Evolutionary conservation across 192 early-diverging fungal species (phyloP).

Genomic region (Geosiphon pyriformis): DNA sequence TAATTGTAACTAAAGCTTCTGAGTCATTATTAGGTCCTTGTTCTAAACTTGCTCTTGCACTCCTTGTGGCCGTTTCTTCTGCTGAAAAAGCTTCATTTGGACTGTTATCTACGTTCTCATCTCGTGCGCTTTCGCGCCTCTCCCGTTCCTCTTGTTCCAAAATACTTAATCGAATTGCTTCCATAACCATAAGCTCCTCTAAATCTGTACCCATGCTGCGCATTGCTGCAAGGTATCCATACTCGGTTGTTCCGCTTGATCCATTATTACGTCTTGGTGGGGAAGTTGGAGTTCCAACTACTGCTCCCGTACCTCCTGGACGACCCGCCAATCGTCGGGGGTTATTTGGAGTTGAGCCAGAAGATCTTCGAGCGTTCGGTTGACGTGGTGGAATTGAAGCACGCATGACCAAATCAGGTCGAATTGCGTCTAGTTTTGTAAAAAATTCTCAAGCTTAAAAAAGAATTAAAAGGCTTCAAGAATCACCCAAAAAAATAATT

Average conservation of each 20-base stretch:
- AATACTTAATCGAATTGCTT: slow-evolving; percentile 79
- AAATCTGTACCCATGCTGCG: slow-evolving; percentile 74
- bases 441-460: not conserved
- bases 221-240: slow-evolving; percentile 62
- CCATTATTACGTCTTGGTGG: slow-evolving; percentile 18
- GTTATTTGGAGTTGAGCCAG: slow-evolving; percentile 27
- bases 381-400: slow-evolving; percentile 37
- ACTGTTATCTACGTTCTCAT: not conserved
- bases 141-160: slow-evolving; percentile 52
- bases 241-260: slow-evolving; percentile 41
- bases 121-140: slow-evolving; percentile 34
- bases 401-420: slow-evolving; percentile 59
- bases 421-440: slow-evolving; percentile 54
- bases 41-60: not conserved
- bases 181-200: slow-evolving; percentile 90
- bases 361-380: slow-evolving; percentile 35
- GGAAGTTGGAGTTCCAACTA: not conserved
- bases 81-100: slow-evolving; percentile 9
- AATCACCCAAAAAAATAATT: slow-evolving; percentile 9
- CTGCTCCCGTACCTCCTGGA: not conserved
- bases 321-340: slow-evolving; percentile 6
- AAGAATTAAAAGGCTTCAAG: not conserved
- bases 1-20: not conserved
- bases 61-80: not conserved
- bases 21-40: not conserved